phyloP scores from a whole-genome alignment of 352 stramenopile species.

The Phytophthora cajani region DNA sequence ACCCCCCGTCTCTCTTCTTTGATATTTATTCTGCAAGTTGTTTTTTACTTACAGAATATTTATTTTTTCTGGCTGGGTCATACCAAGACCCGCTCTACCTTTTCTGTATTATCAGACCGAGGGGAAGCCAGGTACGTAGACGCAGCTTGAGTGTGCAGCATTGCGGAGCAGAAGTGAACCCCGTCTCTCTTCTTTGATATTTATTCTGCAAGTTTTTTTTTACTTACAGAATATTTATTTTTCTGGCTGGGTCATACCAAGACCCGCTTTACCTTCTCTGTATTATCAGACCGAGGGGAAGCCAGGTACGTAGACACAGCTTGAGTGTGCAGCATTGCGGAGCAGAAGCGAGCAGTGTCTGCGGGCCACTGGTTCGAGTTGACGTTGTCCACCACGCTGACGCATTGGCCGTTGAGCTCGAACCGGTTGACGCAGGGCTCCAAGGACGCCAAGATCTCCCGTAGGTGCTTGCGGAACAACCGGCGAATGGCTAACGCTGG shows the following conservation, averaged over 20 bases:
- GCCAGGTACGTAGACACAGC: constrained; percentile 57
- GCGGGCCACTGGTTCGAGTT: constrained; percentile 45
- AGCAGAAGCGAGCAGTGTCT: constrained; percentile 52
- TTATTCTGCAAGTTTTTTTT: background rate
- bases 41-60: background rate
- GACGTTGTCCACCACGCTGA: constrained; percentile 60
- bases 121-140: constrained; percentile 43
- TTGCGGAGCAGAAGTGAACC: constrained; percentile 45
- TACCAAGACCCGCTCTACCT: constrained; percentile 7
- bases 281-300: constrained; percentile 8
- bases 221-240: background rate
- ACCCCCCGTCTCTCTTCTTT: background rate
- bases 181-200: background rate
- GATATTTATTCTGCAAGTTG: background rate
- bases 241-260: constrained; percentile 5
- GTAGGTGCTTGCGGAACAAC: constrained; percentile 52
- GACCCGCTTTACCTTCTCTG: background rate
- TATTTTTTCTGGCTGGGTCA: background rate
- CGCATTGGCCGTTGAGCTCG: constrained; percentile 40
- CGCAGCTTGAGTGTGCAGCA: constrained; percentile 70
- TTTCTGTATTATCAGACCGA: constrained; percentile 5
- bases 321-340: constrained; percentile 61
- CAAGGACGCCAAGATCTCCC: constrained; percentile 48
- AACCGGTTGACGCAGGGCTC: constrained; percentile 75
- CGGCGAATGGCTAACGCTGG: constrained; percentile 27